Conservation (phyloP, 176 grass and related monocot genomes). For the Otatea glauca region DNA sequence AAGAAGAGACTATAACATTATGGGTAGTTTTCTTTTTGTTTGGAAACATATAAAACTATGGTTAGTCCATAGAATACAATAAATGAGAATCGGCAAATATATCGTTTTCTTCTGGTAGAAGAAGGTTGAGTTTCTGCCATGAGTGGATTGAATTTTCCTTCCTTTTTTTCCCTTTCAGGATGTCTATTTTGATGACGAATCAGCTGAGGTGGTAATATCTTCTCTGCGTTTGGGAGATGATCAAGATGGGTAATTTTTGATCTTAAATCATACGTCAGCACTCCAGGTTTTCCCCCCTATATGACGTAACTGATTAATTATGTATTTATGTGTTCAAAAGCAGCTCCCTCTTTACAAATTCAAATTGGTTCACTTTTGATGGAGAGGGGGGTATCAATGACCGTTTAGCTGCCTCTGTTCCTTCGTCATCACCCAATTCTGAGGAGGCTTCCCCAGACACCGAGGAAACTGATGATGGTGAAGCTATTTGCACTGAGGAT, state of each 20-base stretch:
- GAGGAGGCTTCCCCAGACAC: constrained; percentile 43
- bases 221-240: constrained; percentile 88
- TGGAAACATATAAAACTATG: constrained; percentile 7
- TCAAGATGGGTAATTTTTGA: constrained; percentile 67
- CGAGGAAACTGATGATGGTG: constrained; percentile 53
- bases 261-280: constrained; percentile 27
- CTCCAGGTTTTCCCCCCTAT: neutral
- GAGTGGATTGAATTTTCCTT: constrained; percentile 18
- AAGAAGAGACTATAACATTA: neutral
- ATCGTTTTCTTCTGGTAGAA: neutral
- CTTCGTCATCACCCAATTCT: constrained; percentile 78
- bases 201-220: constrained; percentile 93
- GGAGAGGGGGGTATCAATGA: constrained; percentile 74
- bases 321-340: constrained; percentile 40
- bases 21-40: constrained; percentile 2
- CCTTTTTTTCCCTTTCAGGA: constrained; percentile 55
- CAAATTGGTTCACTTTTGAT: constrained; percentile 99
- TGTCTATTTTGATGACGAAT: constrained; percentile 98
- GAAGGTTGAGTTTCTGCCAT: constrained; percentile 21
- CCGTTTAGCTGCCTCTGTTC: constrained; percentile 56
- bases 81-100: neutral
- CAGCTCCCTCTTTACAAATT: constrained; percentile 96
- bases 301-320: constrained; percentile 33
- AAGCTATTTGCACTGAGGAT: constrained; percentile 45
- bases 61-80: constrained; percentile 7